These are phyloP conservation scores for Phaffomyces thermotolerans DNA, from an alignment of 805 yeast genomes.

Conservation along the genomic window DNA sequence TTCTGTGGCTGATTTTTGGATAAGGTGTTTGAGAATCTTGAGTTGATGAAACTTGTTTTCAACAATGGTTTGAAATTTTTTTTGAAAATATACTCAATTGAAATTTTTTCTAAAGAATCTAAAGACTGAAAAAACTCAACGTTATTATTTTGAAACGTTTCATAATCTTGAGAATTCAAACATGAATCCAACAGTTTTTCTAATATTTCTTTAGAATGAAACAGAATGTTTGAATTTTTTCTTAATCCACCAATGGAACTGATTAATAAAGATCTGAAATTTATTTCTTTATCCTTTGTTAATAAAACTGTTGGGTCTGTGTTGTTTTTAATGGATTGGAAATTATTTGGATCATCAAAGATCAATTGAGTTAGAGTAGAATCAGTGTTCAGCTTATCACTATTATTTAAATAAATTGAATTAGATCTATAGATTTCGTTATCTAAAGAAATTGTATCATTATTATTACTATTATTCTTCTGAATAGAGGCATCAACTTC, in stretches of 20 bases:
- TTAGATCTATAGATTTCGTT: constrained; percentile 13
- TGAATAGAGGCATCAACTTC: neutral
- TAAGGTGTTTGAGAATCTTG: constrained; percentile 17
- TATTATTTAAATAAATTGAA: constrained; percentile 19
- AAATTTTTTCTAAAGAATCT: constrained; percentile 20
- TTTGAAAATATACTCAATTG: constrained; percentile 23
- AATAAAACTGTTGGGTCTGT: constrained; percentile 33
- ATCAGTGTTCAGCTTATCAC: constrained; percentile 12
- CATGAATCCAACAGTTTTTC: constrained; percentile 11
- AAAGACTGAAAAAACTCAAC: constrained; percentile 6
- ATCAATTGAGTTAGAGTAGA: constrained; percentile 7
- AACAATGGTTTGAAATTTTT: constrained; percentile 19
- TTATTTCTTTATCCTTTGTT: constrained; percentile 2
- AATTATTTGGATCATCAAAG: constrained; percentile 31
- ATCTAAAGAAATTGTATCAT: constrained; percentile 1
- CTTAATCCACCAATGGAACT: constrained; percentile 38
- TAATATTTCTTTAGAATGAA: constrained; percentile 7
- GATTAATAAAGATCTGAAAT: constrained; percentile 25
- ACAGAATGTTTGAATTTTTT: constrained; percentile 28
- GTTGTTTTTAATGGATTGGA: constrained; percentile 27
- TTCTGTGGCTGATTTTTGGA: neutral
- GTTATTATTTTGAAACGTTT: constrained; percentile 9
- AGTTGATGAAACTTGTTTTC: constrained; percentile 10
- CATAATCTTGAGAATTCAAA: constrained; percentile 7
- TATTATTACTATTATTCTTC: neutral